Conservation (phyloP, 2,329 filamentous ascomycete species). For the Pyrenophora graminea region DNA sequence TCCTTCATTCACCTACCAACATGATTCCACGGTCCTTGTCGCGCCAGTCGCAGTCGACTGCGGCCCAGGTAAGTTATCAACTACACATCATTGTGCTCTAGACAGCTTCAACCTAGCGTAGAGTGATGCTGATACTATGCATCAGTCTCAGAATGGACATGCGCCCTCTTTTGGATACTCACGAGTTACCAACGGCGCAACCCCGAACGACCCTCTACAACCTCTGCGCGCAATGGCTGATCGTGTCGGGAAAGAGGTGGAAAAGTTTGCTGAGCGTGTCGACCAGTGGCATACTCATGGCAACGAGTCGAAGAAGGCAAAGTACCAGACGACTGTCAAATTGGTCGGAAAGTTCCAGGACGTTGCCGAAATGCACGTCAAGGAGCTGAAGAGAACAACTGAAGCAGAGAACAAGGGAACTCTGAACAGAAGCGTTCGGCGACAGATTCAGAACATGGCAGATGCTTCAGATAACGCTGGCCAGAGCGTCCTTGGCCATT, state of each 20-base stretch:
- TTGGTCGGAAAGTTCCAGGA: slow-evolving; percentile 50
- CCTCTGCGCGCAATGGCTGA: slow-evolving; percentile 68
- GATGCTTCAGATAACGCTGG: slow-evolving; percentile 18
- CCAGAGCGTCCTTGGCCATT: slow-evolving; percentile 22
- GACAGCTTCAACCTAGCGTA: slow-evolving; percentile 1
- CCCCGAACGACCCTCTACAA: slow-evolving; percentile 54
- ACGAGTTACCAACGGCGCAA: slow-evolving; percentile 18
- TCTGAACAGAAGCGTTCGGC: slow-evolving; percentile 37
- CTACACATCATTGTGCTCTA: too few relatives aligned
- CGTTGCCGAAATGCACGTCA: slow-evolving; percentile 58
- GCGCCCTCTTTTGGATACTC: slow-evolving; percentile 18
- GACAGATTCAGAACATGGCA: slow-evolving; percentile 40
- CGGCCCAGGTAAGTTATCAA: slow-evolving; percentile 29
- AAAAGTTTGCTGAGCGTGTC: slow-evolving; percentile 80
- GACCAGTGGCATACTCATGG: slow-evolving; percentile 65
- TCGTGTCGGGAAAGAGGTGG: slow-evolving; percentile 77
- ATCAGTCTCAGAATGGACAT: slow-evolving; percentile 18
- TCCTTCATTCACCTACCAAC: neutral
- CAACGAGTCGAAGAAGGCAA: slow-evolving; percentile 46
- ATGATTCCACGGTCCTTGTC: slow-evolving; percentile 37
- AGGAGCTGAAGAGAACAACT: slow-evolving; percentile 51
- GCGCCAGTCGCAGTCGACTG: slow-evolving; percentile 31
- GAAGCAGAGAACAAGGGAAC: slow-evolving; percentile 44
- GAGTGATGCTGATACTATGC: neutral
- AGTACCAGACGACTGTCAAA: slow-evolving; percentile 56